phyloP scores from a whole-genome alignment of 2,329 filamentous ascomycete species.

The Atkinsonella texensis region DNA sequence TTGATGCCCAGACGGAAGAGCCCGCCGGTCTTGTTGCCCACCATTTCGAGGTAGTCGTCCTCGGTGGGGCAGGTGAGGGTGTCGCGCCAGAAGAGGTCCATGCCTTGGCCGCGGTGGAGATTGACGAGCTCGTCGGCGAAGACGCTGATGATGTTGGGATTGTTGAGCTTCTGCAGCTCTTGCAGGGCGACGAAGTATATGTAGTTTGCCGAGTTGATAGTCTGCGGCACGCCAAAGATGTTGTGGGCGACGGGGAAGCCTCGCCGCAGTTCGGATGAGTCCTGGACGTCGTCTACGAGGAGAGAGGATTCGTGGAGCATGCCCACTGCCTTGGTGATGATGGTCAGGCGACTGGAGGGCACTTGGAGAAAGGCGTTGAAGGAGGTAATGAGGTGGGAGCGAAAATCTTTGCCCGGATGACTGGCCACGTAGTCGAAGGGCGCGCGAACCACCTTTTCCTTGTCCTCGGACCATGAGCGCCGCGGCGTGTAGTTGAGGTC shows the following conservation, averaged over 20 bases:
- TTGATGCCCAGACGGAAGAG: conserved; percentile 77
- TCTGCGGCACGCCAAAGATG: conserved; percentile 78
- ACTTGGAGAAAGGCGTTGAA: conserved; percentile 76
- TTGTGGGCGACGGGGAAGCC: conserved; percentile 72
- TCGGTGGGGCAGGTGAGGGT: conserved; percentile 73
- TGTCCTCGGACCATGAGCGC: conserved; percentile 55
- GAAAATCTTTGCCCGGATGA: conserved; percentile 76
- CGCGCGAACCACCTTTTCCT: conserved; percentile 65
- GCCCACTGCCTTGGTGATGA: conserved; percentile 69
- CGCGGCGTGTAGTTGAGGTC: conserved; percentile 40
- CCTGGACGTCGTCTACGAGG: conserved; percentile 80
- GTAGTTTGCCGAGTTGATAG: conserved; percentile 85
- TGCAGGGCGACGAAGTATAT: conserved; percentile 72
- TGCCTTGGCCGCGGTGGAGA: conserved; percentile 76
- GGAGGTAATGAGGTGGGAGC: conserved; percentile 64
- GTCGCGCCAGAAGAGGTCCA: conserved; percentile 87
- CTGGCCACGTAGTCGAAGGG: conserved; percentile 72
- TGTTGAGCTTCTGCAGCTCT: conserved; percentile 59
- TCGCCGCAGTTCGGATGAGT: conserved; percentile 62
- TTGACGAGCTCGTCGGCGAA: conserved; percentile 77
- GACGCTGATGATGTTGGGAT: conserved; percentile 53
- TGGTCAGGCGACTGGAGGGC: conserved; percentile 52
- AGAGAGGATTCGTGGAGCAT: conserved; percentile 81
- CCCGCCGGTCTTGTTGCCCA: conserved; percentile 80
- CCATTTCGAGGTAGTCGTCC: conserved; percentile 91